phyloP scores from a whole-genome alignment of 768 basidiomycete genomes.

The Termitomyces sp. region DNA sequence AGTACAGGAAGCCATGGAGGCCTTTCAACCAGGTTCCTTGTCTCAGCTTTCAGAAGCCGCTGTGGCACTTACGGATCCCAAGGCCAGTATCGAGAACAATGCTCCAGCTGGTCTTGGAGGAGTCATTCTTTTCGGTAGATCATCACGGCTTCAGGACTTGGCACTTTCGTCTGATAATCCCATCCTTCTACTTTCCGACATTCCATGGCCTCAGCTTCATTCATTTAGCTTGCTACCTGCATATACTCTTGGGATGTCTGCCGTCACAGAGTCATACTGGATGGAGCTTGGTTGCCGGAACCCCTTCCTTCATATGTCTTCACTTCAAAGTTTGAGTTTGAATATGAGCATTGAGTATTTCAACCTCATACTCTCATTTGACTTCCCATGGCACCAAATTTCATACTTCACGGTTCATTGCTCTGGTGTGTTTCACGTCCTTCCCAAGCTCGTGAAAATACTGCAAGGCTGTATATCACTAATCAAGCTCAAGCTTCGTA shows the following conservation, averaged over 20 bases:
- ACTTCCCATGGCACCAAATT: neutral
- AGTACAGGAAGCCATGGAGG: too few relatives aligned
- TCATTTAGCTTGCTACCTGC: neutral
- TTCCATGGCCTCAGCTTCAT: neutral
- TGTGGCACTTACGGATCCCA: too few relatives aligned
- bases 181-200: neutral
- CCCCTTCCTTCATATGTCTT: neutral
- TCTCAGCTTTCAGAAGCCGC: neutral
- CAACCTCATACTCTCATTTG: neutral
- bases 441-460: neutral
- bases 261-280: neutral
- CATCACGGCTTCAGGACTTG: neutral
- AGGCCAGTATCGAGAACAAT: neutral
- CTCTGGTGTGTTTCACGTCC: neutral
- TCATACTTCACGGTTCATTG: neutral
- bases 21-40: too few relatives aligned
- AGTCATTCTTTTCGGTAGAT: neutral
- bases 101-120: too few relatives aligned
- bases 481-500: neutral
- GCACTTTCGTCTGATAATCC: neutral
- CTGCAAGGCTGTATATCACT: neutral
- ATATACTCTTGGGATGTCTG: neutral
- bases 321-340: neutral
- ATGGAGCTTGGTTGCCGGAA: neutral
- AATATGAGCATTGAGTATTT: neutral